These are phyloP conservation scores for Pterocarpus macrocarpus DNA, from an alignment of 306 rosid genomes.

Conservation along the genomic window DNA sequence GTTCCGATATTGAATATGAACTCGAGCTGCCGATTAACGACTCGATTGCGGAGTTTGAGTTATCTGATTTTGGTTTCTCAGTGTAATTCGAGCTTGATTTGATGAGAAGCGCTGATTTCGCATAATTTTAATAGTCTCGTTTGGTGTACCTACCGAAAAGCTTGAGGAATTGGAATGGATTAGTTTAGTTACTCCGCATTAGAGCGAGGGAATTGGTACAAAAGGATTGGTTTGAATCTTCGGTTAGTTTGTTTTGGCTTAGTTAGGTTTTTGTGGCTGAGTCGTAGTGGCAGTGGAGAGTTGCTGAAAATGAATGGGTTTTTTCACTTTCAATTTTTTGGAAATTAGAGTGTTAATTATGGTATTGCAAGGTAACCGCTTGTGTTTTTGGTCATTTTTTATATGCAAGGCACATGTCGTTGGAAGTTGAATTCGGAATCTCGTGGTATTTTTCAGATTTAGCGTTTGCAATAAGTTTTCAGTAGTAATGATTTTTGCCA, in stretches of 20 bases:
- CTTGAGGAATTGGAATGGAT: not conserved
- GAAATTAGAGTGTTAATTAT: not conserved
- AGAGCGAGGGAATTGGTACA: not conserved
- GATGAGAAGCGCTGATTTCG: not conserved
- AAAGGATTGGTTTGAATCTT: not conserved
- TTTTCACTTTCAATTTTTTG: not conserved
- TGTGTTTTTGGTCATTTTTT: too few species aligned
- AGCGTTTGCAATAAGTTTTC: too few species aligned
- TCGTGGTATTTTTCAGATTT: too few species aligned
- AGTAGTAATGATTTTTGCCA: too few species aligned
- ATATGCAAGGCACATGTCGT: too few species aligned
- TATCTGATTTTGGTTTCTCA: not conserved
- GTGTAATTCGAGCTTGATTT: not conserved
- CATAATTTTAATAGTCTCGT: not conserved
- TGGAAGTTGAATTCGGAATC: too few species aligned
- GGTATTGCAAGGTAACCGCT: not conserved
- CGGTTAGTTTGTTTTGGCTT: not conserved
- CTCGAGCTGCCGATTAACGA: not conserved
- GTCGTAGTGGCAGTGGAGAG: not conserved
- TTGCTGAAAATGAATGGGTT: conserved; percentile 11
- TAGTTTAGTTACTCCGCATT: not conserved
- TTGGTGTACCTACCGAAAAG: not conserved
- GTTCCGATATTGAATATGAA: conserved; percentile 3
- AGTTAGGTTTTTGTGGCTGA: conserved; percentile 3
- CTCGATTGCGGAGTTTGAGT: not conserved